These are phyloP conservation scores for Nevesoporus exiguus DNA, from an alignment of 768 basidiomycete genomes.

Conservation along the genomic window DNA sequence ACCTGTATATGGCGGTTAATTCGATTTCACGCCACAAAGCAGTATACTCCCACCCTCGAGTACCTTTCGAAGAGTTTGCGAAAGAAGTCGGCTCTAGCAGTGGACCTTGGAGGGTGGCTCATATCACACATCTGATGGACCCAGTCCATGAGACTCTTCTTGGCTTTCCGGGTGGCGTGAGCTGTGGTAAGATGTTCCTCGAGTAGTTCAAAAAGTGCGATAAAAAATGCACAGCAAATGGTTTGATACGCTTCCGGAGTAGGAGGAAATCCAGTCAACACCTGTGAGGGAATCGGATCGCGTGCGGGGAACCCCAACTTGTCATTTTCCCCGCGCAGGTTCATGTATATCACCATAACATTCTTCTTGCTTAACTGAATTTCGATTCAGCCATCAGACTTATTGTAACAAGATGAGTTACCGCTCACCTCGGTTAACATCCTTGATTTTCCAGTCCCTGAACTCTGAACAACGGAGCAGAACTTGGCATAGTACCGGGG, in stretches of 20 bases:
- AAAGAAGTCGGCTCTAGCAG: neutral
- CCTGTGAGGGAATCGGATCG: conserved; percentile 10
- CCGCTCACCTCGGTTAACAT: conserved; percentile 7
- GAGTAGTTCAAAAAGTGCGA: conserved; percentile 11
- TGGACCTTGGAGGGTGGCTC: neutral
- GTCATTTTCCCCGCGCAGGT: too few relatives aligned
- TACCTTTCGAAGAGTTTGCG: neutral
- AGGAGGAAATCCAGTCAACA: conserved; percentile 6
- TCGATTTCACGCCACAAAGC: too few relatives aligned
- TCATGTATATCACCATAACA: too few relatives aligned
- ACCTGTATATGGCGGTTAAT: neutral
- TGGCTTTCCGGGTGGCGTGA: neutral
- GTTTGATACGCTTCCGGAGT: neutral
- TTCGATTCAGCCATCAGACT: neutral
- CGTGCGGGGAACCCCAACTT: conserved; percentile 10
- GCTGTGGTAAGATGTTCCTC: neutral
- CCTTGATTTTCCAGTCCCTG: conserved; percentile 12
- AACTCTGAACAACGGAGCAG: conserved; percentile 14
- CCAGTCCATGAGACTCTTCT: neutral
- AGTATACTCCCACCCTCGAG: neutral
- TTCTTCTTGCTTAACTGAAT: conserved; percentile 13
- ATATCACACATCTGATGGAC: conserved; percentile 4
- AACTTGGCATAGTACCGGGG: conserved; percentile 6
- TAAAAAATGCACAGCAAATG: conserved; percentile 11
- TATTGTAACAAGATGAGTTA: rapidly evolving